Base-by-base conservation (phyloP, 163 green algal genomes). In the Chlamydomonas reinhardtii region DNA sequence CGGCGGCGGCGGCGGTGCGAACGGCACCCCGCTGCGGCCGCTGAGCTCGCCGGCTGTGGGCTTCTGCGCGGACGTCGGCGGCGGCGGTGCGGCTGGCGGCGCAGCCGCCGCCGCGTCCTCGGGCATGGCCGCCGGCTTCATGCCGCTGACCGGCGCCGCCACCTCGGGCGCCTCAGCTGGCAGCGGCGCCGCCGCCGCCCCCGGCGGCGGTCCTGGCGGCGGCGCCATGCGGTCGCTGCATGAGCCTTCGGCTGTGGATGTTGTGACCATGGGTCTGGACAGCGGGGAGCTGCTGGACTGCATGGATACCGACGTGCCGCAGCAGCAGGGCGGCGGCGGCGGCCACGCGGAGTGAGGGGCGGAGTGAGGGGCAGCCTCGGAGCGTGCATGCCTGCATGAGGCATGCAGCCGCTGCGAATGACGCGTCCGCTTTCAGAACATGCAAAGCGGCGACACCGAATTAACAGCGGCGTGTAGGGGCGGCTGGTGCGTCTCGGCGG, bases 211-310 rank as follows among this genome's bases (percentile, higher is more conserved):
- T 52, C 69, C 56, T 34, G n/a, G 79, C 72, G 52, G 68, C 34
- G 24, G 61, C 31, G 22, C 12, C 22, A 29, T 31, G 62, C 27
- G 27, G 25, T 78, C 79, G 29, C 34, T 85, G 68, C 48, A 32
- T 0, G 68, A 43, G 32, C 79, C 79, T 0, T 29, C 39, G 27
- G 22, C 54, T 16, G 80, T 86, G 32, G 80, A 86, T 22, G 80
- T 86, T 34, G 80, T 86, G 56, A 86, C 80, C 48, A 86, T 86
- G 80, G 80, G 80, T 0, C 70, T 86, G 54, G 80, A 86, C 56
- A 56, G 25, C 6, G 80, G 70, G 0, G 56, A 78, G 11, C 70
- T 86, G 48, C 32, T 85, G 31, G 79, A 85, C 31, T 76, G 68
- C 35, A 85, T 85, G 79, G 79, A 84, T 19, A 68, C 39, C 31